Base-by-base conservation (phyloP, 257 asterid genomes). In the Scutellaria barbata region DNA sequence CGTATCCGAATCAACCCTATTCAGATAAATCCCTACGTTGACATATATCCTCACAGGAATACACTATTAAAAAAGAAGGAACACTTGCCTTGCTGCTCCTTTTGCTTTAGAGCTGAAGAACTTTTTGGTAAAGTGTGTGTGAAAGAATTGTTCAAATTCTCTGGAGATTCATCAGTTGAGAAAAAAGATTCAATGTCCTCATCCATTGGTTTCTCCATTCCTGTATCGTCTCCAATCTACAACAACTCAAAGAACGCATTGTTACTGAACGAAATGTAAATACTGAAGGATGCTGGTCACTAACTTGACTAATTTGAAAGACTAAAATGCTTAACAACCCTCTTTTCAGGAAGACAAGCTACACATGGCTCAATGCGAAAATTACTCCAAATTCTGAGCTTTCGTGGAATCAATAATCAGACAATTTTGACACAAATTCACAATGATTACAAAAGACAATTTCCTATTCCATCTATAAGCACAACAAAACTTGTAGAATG, bases 61-160 rank as follows among this genome's bases (percentile, higher is more conserved):
- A 22, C 56, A 30, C 37, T 16, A 17, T 17, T 11, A 20, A 66
- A 67, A 8, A 37, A 18, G 33, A 67, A 58, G 55, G 33, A 17
- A 58, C 61, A 75, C 84, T 74, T 53, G 66, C 88, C 86, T 79
- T 57, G 48, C 20, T 54, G 54, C 45, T 41, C 43, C 13, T 43
- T 37, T 39, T 13, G 48, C 35, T 57, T 25, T n/a, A 3, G 37
- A 48, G 65, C 56, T 13, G 81, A 40, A 55, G 60, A 58, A 68
- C 40, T 35, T 43, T 25, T 47, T 33, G 54, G 71, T 37, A 46
- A 72, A 39, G 61, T 60, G 57, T 41, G 56, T 20, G 51, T 53
- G 46, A 17, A 57, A 41, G 67, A 46, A 50, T 5, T 62, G 60
- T 43, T 33, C 40, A 37, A 17, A 47, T 39, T 52, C 16, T 63